Percentiles rank a stretch among this genome's conserved stretches.
These are phyloP conservation scores for Geranomyces michiganensis DNA, from an alignment of 192 early-diverging fungal genomes.

Conservation along the genomic window DNA sequence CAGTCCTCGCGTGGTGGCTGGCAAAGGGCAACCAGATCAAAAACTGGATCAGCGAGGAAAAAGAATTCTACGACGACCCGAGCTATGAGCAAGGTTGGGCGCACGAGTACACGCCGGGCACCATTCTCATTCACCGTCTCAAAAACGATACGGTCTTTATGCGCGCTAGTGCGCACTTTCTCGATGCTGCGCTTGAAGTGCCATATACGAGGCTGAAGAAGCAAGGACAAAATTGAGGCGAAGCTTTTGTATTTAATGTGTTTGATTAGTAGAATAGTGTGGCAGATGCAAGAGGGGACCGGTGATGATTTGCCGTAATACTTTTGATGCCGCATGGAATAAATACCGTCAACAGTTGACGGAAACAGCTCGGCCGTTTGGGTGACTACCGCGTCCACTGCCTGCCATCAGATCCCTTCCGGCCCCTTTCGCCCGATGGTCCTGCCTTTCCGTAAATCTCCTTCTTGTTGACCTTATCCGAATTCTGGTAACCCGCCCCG, in stretches of 20 bases:
- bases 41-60: conserved; percentile 24
- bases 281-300: no score
- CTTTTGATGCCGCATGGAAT: no score
- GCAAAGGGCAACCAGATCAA: conserved; percentile 7
- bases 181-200: neutral
- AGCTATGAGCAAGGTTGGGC: conserved; percentile 15
- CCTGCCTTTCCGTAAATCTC: conserved; percentile 35
- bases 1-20: conserved; percentile 27
- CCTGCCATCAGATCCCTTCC: conserved; percentile 39
- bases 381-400: conserved; percentile 45
- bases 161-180: conserved; percentile 18
- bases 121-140: conserved; percentile 32
- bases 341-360: no score
- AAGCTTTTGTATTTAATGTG: no score
- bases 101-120: conserved; percentile 30
- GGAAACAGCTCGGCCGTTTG: no score
- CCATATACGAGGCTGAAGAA: no score
- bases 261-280: no score
- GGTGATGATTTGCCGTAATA: no score
- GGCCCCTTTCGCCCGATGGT: conserved; percentile 20
- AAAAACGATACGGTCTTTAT: conserved; percentile 32
- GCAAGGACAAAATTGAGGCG: no score
- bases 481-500: conserved; percentile 38
- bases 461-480: conserved; percentile 28
- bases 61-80: conserved; percentile 36